A percentile compares a stretch with the other conserved stretches of the same genome.
These are phyloP conservation scores for Smallanthus sonchifolius DNA, from an alignment of 129 eudicot species.

Conservation along the genomic window DNA sequence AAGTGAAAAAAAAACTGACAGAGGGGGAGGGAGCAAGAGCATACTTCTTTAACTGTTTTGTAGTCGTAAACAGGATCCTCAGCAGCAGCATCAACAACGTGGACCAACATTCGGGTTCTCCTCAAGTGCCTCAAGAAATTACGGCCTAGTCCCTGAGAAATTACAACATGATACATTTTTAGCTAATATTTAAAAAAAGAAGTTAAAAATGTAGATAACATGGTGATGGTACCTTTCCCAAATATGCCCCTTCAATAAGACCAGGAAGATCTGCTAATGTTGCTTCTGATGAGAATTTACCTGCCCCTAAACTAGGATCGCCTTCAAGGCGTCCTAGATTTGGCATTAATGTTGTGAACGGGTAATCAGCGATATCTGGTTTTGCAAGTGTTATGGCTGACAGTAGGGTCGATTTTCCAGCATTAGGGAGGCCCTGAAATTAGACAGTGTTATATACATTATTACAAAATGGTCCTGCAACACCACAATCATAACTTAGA, in stretches of 20 bases:
- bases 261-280: constrained; percentile 98
- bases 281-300: constrained; percentile 77
- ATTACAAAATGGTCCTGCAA: neutral
- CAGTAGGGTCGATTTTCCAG: constrained; percentile 89
- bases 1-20: neutral
- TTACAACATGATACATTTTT: constrained; percentile 10
- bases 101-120: constrained; percentile 90
- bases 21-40: neutral
- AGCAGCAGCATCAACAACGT: constrained; percentile 91
- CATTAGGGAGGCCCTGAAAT: constrained; percentile 93
- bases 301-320: constrained; percentile 91
- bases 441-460: neutral
- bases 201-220: neutral
- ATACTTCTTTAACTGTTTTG: constrained; percentile 92
- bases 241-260: constrained; percentile 96
- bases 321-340: constrained; percentile 98
- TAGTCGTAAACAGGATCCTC: constrained; percentile 78
- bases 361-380: constrained; percentile 98
- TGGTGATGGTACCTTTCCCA: constrained; percentile 74
- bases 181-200: neutral
- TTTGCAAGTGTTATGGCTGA: constrained; percentile 88
- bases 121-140: constrained; percentile 90
- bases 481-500: neutral
- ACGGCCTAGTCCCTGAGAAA: constrained; percentile 88
- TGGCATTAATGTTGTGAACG: constrained; percentile 97